Evolutionary conservation across 305 asterid species (phyloP).

Genomic region (Fraxinus ornus): DNA sequence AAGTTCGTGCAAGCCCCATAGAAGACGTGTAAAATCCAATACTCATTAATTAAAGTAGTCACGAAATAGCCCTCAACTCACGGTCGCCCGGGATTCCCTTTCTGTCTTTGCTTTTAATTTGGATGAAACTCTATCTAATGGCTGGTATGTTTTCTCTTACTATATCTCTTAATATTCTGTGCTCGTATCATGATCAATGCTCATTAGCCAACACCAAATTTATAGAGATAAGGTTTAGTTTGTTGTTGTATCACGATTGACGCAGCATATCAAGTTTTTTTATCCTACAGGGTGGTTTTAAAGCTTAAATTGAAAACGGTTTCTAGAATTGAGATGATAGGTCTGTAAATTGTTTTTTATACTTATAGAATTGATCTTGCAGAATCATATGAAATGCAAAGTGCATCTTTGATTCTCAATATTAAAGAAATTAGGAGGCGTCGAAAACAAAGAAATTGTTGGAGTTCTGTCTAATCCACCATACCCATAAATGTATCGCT

Average conservation of each 20-base stretch:
- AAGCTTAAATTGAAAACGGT: background rate
- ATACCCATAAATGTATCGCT: background rate
- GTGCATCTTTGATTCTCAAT: background rate
- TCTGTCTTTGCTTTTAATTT: background rate
- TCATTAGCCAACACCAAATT: background rate
- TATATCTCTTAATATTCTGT: background rate
- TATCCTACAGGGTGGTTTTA: background rate
- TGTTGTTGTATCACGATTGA: background rate
- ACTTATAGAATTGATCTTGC: background rate
- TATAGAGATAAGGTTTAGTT: background rate
- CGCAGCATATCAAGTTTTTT: background rate
- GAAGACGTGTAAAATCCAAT: background rate
- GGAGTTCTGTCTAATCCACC: background rate
- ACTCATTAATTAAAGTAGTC: background rate
- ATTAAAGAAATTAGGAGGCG: too few relatives aligned
- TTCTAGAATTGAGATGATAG: background rate
- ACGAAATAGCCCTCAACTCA: background rate
- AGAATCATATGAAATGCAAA: background rate
- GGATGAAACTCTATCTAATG: background rate
- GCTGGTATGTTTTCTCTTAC: background rate
- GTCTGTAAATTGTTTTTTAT: background rate
- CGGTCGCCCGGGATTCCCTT: background rate
- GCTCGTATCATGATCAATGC: background rate
- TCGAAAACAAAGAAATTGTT: too few relatives aligned
- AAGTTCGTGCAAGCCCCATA: background rate